phyloP scores from a whole-genome alignment of 768 basidiomycete genomes.

The Leucocoprinus leucothites region DNA sequence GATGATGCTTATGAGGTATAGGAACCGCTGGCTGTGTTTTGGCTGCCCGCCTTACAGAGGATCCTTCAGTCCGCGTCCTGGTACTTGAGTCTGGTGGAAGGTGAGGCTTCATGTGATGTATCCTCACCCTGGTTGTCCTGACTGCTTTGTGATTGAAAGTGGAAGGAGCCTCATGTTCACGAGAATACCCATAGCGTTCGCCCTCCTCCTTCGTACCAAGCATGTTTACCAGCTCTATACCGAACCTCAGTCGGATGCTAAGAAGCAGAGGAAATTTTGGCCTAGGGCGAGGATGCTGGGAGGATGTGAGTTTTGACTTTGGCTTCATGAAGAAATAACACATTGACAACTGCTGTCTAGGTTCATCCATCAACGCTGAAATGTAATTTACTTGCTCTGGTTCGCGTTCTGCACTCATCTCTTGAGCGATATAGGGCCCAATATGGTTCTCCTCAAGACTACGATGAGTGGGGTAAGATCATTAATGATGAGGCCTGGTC shows the following conservation, averaged over 20 bases:
- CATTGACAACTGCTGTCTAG: constrained; percentile 23
- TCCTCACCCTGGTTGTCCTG: background rate
- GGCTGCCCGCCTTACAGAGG: constrained; percentile 55
- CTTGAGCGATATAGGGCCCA: constrained; percentile 43
- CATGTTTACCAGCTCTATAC: constrained; percentile 57
- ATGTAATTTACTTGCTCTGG: constrained; percentile 24
- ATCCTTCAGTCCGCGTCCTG: constrained; percentile 49
- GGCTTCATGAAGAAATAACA: background rate
- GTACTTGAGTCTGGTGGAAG: constrained; percentile 61
- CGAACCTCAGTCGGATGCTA: constrained; percentile 49
- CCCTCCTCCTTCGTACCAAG: constrained; percentile 38
- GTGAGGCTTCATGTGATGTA: constrained; percentile 26
- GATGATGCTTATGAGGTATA: constrained; percentile 15
- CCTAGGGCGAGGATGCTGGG: constrained; percentile 71
- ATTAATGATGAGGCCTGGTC: constrained; percentile 57
- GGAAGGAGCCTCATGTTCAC: constrained; percentile 37
- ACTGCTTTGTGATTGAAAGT: constrained; percentile 23
- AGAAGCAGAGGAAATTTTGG: constrained; percentile 50
- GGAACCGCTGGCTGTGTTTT: constrained; percentile 64
- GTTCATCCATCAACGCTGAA: constrained; percentile 64
- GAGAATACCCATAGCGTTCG: constrained; percentile 43
- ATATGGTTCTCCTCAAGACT: constrained; percentile 64
- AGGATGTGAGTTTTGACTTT: constrained; percentile 49
- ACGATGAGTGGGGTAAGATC: constrained; percentile 60
- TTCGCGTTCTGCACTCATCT: background rate